Conservation (phyloP, 2,329 filamentous ascomycete species). For the Sporothrix globosa region DNA sequence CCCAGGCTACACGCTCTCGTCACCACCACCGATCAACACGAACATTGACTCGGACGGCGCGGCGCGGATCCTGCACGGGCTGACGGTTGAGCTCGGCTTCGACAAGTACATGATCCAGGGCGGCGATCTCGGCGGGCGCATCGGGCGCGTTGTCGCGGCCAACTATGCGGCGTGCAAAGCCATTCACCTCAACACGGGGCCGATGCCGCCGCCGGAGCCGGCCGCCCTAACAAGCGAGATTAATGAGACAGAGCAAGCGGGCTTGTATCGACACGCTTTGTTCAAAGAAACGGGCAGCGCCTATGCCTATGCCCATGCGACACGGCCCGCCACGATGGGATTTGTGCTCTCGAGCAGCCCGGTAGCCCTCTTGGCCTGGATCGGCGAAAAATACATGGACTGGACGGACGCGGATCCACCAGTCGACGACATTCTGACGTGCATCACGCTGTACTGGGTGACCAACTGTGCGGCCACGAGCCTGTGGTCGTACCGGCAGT, state of each 20-base stretch:
- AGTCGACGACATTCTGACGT: background rate
- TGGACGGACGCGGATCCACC: slow-evolving; percentile 4
- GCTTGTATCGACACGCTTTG: background rate
- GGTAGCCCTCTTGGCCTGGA: background rate
- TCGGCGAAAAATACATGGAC: slow-evolving; percentile 9
- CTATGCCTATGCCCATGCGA: background rate
- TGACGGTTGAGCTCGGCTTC: background rate
- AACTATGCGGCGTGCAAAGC: background rate
- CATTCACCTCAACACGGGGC: slow-evolving; percentile 10
- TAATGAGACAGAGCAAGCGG: background rate
- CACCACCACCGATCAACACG: background rate
- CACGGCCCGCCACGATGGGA: background rate
- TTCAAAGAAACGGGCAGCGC: background rate
- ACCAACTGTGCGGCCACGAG: slow-evolving; percentile 15
- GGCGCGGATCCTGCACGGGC: background rate
- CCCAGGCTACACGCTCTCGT: slow-evolving; percentile 6
- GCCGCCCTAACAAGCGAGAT: background rate
- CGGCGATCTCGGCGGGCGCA: background rate
- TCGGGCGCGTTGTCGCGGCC: background rate
- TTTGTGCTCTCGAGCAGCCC: slow-evolving; percentile 4
- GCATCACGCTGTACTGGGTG: slow-evolving; percentile 17
- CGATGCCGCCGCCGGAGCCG: background rate
- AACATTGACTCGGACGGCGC: background rate
- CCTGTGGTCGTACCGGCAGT: slow-evolving; percentile 15
- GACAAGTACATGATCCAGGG: slow-evolving; percentile 7